Percentiles rank a stretch among this genome's conserved stretches.
Conservation (phyloP, 2,329 filamentous ascomycete genomes). For the Monilinia aucupariae region DNA sequence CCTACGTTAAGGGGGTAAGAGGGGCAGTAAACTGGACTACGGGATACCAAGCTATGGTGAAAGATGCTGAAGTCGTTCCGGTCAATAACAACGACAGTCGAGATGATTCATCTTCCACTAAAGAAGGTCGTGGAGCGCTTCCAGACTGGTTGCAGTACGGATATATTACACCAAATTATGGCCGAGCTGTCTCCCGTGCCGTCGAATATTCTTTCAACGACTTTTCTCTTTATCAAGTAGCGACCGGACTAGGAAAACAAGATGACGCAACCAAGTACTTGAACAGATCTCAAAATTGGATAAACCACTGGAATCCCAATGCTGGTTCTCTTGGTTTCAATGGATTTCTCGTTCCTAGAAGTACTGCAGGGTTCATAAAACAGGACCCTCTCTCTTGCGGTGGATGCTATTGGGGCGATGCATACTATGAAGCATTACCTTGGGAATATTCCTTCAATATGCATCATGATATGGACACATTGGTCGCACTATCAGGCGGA, state of each 20-base stretch:
- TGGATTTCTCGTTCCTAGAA: conserved; percentile 61
- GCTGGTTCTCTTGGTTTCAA: conserved; percentile 53
- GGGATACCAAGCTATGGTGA: conserved; percentile 57
- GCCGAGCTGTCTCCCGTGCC: conserved; percentile 57
- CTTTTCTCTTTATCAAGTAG: conserved; percentile 61
- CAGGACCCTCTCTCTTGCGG: conserved; percentile 45
- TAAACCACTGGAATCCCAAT: conserved; percentile 62
- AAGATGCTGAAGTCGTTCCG: conserved; percentile 58
- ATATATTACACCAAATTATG: conserved; percentile 59
- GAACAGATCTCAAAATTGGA: conserved; percentile 62
- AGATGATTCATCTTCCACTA: conserved; percentile 53
- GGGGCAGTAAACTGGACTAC: conserved; percentile 59
- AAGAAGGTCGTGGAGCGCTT: conserved; percentile 62
- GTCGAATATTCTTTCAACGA: conserved; percentile 67
- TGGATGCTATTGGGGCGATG: conserved; percentile 50
- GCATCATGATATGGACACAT: conserved; percentile 50
- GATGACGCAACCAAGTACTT: conserved; percentile 57
- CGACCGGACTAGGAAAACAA: conserved; percentile 52
- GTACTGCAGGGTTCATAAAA: conserved; percentile 42
- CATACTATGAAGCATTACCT: conserved; percentile 46
- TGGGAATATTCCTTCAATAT: conserved; percentile 53
- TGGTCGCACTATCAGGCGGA: conserved; percentile 46
- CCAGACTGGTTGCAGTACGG: conserved; percentile 61
- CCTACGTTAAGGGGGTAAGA: conserved; percentile 60
- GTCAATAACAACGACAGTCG: conserved; percentile 50